Conservation (phyloP, 179 eudicot species). For the Patellifolia procumbens region DNA sequence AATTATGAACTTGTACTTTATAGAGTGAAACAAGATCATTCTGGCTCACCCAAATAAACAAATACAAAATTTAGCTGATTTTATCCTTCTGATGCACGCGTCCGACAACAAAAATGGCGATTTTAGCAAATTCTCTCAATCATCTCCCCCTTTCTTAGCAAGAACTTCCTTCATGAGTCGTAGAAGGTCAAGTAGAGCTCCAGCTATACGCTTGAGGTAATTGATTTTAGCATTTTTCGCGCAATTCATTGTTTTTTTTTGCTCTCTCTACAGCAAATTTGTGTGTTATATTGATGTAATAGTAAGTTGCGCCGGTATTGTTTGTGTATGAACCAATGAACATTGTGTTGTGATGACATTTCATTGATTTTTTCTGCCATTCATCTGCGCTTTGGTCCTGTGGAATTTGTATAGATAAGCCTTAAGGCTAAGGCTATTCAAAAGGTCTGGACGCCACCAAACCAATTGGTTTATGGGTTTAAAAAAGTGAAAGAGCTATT, state of each 20-base stretch:
- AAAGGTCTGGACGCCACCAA: no score
- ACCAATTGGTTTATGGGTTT: no score
- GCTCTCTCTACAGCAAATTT: neutral
- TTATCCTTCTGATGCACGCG: neutral
- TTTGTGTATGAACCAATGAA: neutral
- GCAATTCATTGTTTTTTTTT: neutral
- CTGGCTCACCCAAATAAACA: no score
- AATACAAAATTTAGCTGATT: no score
- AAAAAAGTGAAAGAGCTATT: no score
- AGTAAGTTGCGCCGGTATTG: neutral
- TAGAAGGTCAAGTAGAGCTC: slow-evolving; percentile 19
- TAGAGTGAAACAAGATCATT: no score
- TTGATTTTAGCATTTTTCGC: neutral
- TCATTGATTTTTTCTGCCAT: neutral
- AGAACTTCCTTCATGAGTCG: neutral
- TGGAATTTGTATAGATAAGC: neutral
- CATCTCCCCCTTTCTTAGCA: slow-evolving; percentile 16
- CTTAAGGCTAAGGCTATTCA: no score
- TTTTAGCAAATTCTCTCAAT: slow-evolving; percentile 9
- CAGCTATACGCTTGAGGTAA: slow-evolving; percentile 37
- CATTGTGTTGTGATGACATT: no score
- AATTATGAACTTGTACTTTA: no score
- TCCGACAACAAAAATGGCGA: slow-evolving; percentile 8
- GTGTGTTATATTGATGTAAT: neutral
- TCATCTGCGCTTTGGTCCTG: neutral